Evolutionary conservation across 495 filamentous ascomycete species (phyloP).

Genomic region (Penicillium goetzii): DNA sequence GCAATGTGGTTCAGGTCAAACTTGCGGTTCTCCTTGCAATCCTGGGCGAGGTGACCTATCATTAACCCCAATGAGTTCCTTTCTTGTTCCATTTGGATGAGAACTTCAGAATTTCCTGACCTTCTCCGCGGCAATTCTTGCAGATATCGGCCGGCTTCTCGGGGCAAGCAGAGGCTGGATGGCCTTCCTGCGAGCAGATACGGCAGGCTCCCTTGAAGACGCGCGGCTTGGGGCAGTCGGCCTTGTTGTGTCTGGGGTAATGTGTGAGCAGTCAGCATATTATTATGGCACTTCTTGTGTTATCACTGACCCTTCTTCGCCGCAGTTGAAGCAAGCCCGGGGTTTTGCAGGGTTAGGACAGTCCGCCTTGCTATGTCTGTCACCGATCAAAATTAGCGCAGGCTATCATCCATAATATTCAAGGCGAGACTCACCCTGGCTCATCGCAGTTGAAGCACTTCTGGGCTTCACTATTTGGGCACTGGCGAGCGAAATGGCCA

Average conservation of each 20-base stretch:
- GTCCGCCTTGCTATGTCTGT: conserved; percentile 56
- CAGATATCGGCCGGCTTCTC: conserved; percentile 64
- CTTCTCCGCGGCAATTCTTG: conserved; percentile 75
- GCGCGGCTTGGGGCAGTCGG: conserved; percentile 67
- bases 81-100: conserved; percentile 11
- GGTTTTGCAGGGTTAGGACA: conserved; percentile 50
- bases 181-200: conserved; percentile 72
- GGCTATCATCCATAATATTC: neutral
- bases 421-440: conserved; percentile 50
- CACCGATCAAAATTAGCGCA: neutral
- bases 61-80: conserved; percentile 7
- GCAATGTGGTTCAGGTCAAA: conserved; percentile 65
- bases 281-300: neutral
- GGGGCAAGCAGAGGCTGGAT: conserved; percentile 73
- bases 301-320: conserved; percentile 47
- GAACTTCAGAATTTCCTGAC: conserved; percentile 44
- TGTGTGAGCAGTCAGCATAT: neutral
- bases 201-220: conserved; percentile 75
- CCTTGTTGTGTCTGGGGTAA: conserved; percentile 59
- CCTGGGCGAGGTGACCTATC: conserved; percentile 64
- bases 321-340: conserved; percentile 68
- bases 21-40: conserved; percentile 72
- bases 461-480: conserved; percentile 60
- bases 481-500: conserved; percentile 66
- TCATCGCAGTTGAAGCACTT: conserved; percentile 69